Base-by-base conservation (phyloP, 306 rosid genomes). In the Hippophae tibetana region DNA sequence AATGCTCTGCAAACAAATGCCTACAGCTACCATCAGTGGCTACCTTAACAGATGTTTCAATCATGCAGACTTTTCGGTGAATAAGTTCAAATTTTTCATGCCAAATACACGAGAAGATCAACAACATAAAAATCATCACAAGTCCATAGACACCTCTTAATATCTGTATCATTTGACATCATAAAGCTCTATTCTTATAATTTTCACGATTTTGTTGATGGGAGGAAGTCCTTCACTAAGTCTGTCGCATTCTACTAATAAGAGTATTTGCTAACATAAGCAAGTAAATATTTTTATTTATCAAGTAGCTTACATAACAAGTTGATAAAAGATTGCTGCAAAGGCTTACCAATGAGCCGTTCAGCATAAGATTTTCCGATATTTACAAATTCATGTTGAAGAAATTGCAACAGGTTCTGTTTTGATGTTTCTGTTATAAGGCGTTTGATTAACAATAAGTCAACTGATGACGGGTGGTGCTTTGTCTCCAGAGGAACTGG, bases 381-480 rank as follows among this genome's bases (percentile, higher is more conserved):
- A 70, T 90, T 87, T 53, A 90, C 92, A 68, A 87, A 87, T 60
- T 87, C 97, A 74, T 79, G 95, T 82, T 90, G 97, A 78, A 90
- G 82, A 78, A 90, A 90, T 84, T 87, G 97, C 68, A 84, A 58
- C 68, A 90, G 87, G 73, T 74, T 87, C 74, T 79, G 95, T 77
- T 87, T 87, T 6, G 86, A 74, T 57, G 96, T 87, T 74, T 90
- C 98, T 13, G 90, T 53, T 57, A 85, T 85, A 49, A 90, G 96
- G 67, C 96, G 81, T 67, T 90, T 90, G 69, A 90, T 87, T 68
- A 90, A 76, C 69, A 90, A 71, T 67, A 90, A 79, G 84, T 90
- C 92, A 64, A 90, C 89, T 43, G 98, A 78, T 3, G 98, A 90
- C 13, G 98, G 98, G 68, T 90, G 96, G 67, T 87, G 92, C 84